Percentiles rank a stretch among this genome's conserved stretches.
These are phyloP conservation scores for Coffea humblotiana DNA, from an alignment of 305 asterid genomes.

Conservation along the genomic window DNA sequence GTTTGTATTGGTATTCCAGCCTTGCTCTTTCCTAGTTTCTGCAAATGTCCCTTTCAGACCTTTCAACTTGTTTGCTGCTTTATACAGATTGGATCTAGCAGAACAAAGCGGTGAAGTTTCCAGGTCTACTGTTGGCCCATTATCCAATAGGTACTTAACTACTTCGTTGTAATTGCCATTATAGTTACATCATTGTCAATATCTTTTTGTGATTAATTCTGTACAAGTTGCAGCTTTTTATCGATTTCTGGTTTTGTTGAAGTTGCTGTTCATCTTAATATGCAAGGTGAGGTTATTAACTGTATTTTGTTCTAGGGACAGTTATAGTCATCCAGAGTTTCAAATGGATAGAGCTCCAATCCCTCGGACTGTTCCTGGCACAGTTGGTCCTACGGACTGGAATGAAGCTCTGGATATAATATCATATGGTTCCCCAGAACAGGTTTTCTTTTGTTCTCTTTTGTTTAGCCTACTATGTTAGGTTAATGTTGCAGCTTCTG, in stretches of 20 bases:
- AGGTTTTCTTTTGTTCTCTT: constrained; percentile 46
- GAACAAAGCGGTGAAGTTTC: constrained; percentile 95
- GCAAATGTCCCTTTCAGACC: constrained; percentile 7
- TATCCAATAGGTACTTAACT: constrained; percentile 56
- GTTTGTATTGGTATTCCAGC: neutral
- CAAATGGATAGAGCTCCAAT: constrained; percentile 61
- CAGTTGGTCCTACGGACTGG: constrained; percentile 87
- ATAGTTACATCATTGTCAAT: neutral
- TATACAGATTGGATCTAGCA: constrained; percentile 75
- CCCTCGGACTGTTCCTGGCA: constrained; percentile 50
- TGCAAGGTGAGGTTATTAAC: constrained; percentile 1
- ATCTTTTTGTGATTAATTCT: neutral
- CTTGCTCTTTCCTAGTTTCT: neutral
- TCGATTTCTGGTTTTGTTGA: neutral
- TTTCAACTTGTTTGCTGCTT: constrained; percentile 17
- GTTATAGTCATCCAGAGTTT: constrained; percentile 59
- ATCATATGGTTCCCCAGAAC: constrained; percentile 88
- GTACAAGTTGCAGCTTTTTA: constrained; percentile 3
- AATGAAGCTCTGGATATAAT: constrained; percentile 90
- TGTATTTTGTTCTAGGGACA: constrained; percentile 57
- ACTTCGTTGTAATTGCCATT: neutral
- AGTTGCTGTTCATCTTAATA: neutral
- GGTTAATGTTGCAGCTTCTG: neutral
- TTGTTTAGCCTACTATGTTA: neutral
- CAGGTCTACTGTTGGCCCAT: constrained; percentile 59